Conservation (phyloP, 2,329 filamentous ascomycete species). For the Aureobasidium zeae region DNA sequence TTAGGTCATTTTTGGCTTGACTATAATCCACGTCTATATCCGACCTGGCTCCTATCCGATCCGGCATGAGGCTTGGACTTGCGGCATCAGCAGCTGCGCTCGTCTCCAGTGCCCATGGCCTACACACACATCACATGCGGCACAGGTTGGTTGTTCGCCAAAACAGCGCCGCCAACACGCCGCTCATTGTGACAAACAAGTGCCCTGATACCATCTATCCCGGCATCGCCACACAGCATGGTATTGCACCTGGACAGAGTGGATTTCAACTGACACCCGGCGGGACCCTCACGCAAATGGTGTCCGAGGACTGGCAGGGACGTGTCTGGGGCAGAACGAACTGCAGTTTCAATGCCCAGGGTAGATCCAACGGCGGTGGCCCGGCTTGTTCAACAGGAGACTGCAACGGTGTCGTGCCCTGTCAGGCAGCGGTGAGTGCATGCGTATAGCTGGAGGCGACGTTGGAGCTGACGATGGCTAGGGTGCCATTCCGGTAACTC, state of each 20-base stretch:
- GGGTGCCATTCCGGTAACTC: constrained; percentile 64
- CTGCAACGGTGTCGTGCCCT: constrained; percentile 62
- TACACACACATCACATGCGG: constrained; percentile 26
- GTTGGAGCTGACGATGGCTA: constrained; percentile 29
- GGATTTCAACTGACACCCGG: constrained; percentile 60
- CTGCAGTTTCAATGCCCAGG: constrained; percentile 62
- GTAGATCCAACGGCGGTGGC: constrained; percentile 41
- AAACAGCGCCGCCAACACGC: constrained; percentile 27
- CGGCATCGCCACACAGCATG: constrained; percentile 63
- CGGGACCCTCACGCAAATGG: constrained; percentile 51
- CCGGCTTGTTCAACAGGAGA: constrained; percentile 66
- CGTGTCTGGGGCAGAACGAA: constrained; percentile 78
- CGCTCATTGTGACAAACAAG: constrained; percentile 61
- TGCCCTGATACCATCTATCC: constrained; percentile 68
- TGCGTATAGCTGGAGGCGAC: constrained; percentile 2
- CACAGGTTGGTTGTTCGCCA: constrained; percentile 23
- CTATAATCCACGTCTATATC: too few species aligned
- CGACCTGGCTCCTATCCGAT: too few species aligned
- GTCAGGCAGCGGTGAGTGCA: constrained; percentile 55
- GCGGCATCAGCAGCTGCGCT: neutral
- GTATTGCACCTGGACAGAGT: constrained; percentile 54
- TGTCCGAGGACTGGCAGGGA: constrained; percentile 68
- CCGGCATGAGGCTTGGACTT: constrained; percentile 3
- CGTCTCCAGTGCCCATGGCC: constrained; percentile 8
- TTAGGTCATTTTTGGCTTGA: too few species aligned